Percentiles rank a stretch among this genome's conserved stretches.
phyloP scores from a whole-genome alignment of 495 filamentous ascomycete species.

The Aspergillus ostianus region DNA sequence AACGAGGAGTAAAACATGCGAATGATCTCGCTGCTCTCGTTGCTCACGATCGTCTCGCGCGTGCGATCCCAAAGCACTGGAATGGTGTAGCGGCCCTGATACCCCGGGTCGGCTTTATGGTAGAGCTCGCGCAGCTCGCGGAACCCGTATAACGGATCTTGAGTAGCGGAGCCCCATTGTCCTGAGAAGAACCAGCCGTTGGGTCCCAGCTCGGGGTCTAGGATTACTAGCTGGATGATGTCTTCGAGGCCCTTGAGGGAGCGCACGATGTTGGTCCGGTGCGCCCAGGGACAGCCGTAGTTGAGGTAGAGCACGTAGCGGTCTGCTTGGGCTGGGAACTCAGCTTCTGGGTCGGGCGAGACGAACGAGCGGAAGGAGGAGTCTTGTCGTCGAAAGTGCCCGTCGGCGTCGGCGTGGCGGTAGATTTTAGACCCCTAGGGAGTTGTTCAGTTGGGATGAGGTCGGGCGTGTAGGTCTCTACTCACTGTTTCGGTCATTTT shows the following conservation, averaged over 20 bases:
- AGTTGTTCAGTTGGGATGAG: background rate
- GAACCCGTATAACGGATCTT: slow-evolving; percentile 65
- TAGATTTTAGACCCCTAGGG: slow-evolving; percentile 25
- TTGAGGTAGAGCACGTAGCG: slow-evolving; percentile 81
- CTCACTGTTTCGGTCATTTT: slow-evolving; percentile 1
- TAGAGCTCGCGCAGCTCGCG: slow-evolving; percentile 69
- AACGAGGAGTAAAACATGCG: slow-evolving; percentile 64
- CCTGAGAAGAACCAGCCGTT: slow-evolving; percentile 76
- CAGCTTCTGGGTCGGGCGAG: slow-evolving; percentile 50
- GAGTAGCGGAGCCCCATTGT: slow-evolving; percentile 49
- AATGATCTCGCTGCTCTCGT: slow-evolving; percentile 84
- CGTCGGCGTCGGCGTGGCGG: slow-evolving; percentile 45
- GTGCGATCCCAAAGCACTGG: slow-evolving; percentile 78
- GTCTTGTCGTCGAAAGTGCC: slow-evolving; percentile 49
- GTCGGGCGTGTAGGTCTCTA: background rate
- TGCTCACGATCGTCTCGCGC: slow-evolving; percentile 70
- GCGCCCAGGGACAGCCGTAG: slow-evolving; percentile 80
- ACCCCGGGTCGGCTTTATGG: slow-evolving; percentile 63
- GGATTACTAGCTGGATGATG: slow-evolving; percentile 64
- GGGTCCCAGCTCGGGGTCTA: slow-evolving; percentile 65
- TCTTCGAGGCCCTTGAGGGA: slow-evolving; percentile 77
- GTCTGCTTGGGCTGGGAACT: slow-evolving; percentile 70
- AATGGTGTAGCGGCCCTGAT: slow-evolving; percentile 75
- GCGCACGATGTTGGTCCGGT: slow-evolving; percentile 70
- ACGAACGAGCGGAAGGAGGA: slow-evolving; percentile 50